A percentile compares a stretch with the other conserved stretches of the same genome.
These are phyloP conservation scores for Medicago truncatula DNA, from an alignment of 306 rosid species.

Conservation along the genomic window MtrunA17r5.0-ANR NC_053042.1:2683001-2683500, in stretches of 20 bases:
- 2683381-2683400: constrained; percentile 12
- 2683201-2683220: constrained; percentile 37
- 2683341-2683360: neutral
- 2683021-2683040: no score
- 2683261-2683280: constrained; percentile 69
- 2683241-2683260: constrained; percentile 90
- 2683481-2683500: constrained; percentile 53
- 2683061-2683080: no score
- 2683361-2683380: constrained; percentile 41
- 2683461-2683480: constrained; percentile 37
- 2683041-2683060: no score
- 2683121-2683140: no score
- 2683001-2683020: no score
- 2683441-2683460: constrained; percentile 42
- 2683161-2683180: neutral
- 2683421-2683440: constrained; percentile 22
- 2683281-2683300: constrained; percentile 67
- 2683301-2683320: constrained; percentile 35
- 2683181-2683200: constrained; percentile 21
- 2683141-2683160: no score
- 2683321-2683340: constrained; percentile 14
- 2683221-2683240: constrained; percentile 91
- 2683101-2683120: no score
- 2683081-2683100: no score
- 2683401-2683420: constrained; percentile 26